Evolutionary conservation across 2,329 filamentous ascomycete species (phyloP).

Genomic region (Fusarium austroafricanum): DNA sequence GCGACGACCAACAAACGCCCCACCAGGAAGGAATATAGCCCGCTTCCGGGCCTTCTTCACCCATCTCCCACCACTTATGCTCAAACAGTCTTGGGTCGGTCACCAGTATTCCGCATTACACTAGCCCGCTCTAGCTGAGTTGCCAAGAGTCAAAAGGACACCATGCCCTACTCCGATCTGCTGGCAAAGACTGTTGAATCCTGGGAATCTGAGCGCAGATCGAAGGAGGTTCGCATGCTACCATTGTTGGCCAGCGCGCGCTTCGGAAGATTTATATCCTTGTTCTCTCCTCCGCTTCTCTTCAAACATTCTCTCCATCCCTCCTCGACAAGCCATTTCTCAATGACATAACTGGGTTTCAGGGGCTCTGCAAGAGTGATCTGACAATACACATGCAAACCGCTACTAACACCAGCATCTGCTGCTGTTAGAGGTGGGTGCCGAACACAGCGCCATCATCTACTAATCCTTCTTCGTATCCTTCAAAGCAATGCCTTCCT

Average conservation of each 20-base stretch:
- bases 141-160: background rate
- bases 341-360: background rate
- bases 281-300: conserved; percentile 22
- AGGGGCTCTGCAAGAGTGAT: conserved; percentile 27
- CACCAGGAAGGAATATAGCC: conserved; percentile 22
- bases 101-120: background rate
- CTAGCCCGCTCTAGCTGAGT: background rate
- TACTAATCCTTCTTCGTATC: conserved; percentile 1
- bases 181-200: background rate
- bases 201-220: background rate
- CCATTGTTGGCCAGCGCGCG: conserved; percentile 2
- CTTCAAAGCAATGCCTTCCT: background rate
- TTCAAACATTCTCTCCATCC: conserved; percentile 8
- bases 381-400: conserved; percentile 33
- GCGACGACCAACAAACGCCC: conserved; percentile 35
- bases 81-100: conserved; percentile 1
- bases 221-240: background rate
- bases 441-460: conserved; percentile 5
- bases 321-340: background rate
- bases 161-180: background rate
- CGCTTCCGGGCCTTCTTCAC: conserved; percentile 2
- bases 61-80: conserved; percentile 1
- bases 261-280: conserved; percentile 23
- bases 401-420: conserved; percentile 27
- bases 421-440: background rate